Evolutionary conservation across 2,329 filamentous ascomycete species (phyloP).

Genomic region (Claviceps cyperi): DNA sequence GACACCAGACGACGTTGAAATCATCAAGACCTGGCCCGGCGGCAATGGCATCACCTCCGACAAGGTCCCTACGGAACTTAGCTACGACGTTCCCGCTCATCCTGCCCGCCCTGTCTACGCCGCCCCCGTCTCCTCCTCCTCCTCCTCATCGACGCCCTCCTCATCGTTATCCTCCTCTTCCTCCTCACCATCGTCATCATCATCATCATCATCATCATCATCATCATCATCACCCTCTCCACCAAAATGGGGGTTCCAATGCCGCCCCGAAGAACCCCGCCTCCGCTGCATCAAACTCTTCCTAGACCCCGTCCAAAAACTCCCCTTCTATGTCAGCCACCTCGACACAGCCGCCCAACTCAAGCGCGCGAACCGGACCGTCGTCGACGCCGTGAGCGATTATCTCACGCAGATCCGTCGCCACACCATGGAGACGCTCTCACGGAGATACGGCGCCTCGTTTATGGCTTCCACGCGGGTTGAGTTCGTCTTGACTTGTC

Average conservation of each 20-base stretch:
- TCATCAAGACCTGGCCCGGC: conserved; percentile 75
- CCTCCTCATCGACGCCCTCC: too few species aligned
- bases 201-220: too few species aligned
- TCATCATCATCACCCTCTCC: conserved; percentile 16
- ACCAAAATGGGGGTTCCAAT: conserved; percentile 70
- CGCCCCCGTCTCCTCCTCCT: conserved; percentile 19
- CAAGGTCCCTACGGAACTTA: conserved; percentile 72
- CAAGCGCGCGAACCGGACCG: conserved; percentile 60
- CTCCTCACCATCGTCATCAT: too few species aligned
- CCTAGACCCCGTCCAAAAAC: conserved; percentile 64
- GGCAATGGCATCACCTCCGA: conserved; percentile 78
- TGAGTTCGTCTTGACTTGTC: conserved; percentile 68
- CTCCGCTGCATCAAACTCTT: conserved; percentile 76
- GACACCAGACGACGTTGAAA: conserved; percentile 66
- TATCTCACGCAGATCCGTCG: conserved; percentile 63
- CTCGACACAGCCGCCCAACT: conserved; percentile 64
- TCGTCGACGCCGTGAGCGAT: conserved; percentile 66
- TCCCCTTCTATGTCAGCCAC: conserved; percentile 67
- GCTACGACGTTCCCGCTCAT: conserved; percentile 33
- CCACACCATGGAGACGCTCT: conserved; percentile 67
- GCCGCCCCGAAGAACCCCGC: conserved; percentile 61
- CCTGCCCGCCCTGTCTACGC: conserved; percentile 8
- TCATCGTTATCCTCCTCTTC: too few species aligned
- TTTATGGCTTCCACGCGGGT: conserved; percentile 66
- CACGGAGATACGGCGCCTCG: conserved; percentile 57